Evolutionary conservation across 805 yeast genomes (phyloP).

Genomic region (Kurtzmaniella cleridarum): DNA sequence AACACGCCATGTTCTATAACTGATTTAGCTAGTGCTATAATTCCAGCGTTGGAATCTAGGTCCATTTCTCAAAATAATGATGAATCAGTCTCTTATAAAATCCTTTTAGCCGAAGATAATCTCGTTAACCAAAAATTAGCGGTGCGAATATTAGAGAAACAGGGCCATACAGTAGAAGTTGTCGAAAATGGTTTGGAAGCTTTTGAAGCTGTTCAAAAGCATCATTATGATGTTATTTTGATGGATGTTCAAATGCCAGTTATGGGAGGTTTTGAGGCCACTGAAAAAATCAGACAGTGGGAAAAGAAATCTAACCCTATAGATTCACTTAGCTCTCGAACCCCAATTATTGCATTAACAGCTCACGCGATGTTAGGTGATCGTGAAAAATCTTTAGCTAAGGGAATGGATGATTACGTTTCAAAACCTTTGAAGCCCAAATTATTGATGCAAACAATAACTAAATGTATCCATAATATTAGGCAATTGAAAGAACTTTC

Average conservation of each 20-base stretch:
- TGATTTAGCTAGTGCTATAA: constrained; percentile 76
- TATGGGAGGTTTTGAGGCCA: constrained; percentile 93
- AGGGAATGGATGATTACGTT: constrained; percentile 89
- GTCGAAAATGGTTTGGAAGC: constrained; percentile 87
- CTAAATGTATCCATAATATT: constrained; percentile 72
- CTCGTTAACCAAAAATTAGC: constrained; percentile 84
- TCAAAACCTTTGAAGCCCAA: constrained; percentile 86
- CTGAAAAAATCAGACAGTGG: constrained; percentile 82
- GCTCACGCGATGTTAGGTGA: constrained; percentile 96
- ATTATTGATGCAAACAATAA: constrained; percentile 75
- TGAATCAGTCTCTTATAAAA: constrained; percentile 68
- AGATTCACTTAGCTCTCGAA: constrained; percentile 62
- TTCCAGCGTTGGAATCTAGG: constrained; percentile 80
- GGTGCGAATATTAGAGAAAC: constrained; percentile 76
- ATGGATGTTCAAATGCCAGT: constrained; percentile 97
- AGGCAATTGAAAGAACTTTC: constrained; percentile 56
- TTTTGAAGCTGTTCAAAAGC: constrained; percentile 63
- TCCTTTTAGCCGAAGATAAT: constrained; percentile 81
- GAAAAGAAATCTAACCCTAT: constrained; percentile 73
- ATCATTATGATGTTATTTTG: constrained; percentile 70
- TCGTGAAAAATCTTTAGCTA: constrained; percentile 77
- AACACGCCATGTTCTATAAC: constrained; percentile 81
- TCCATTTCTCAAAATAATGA: constrained; percentile 76
- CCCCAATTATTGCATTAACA: constrained; percentile 85
- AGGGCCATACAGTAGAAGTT: constrained; percentile 76